These are phyloP conservation scores for Persicaria tinctoria DNA, from an alignment of 148 eudicot genomes.

Conservation along the genomic window DNA sequence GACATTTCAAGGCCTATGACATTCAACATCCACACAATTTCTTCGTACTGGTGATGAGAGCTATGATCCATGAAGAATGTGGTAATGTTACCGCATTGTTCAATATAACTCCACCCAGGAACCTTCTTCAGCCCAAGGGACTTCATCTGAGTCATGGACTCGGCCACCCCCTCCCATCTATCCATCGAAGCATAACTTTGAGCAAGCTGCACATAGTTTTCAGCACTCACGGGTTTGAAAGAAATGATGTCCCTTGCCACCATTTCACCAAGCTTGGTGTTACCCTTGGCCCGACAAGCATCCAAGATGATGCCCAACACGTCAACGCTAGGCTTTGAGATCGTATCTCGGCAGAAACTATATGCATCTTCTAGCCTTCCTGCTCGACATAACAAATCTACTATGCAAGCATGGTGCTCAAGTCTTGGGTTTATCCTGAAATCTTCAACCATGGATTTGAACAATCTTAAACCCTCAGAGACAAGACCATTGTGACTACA, in stretches of 20 bases:
- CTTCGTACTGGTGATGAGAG: constrained; percentile 59
- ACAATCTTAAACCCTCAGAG: constrained; percentile 51
- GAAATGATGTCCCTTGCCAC: constrained; percentile 45
- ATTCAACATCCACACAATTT: constrained; percentile 36
- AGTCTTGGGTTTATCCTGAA: constrained; percentile 47
- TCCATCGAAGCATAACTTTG: constrained; percentile 66
- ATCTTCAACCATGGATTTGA: constrained; percentile 53
- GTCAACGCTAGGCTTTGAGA: constrained; percentile 45
- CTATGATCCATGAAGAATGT: constrained; percentile 60
- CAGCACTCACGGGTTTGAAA: constrained; percentile 50
- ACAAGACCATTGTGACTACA: constrained; percentile 85
- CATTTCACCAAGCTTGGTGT: constrained; percentile 42
- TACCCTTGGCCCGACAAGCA: constrained; percentile 62
- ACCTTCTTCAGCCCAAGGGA: constrained; percentile 67
- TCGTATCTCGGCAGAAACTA: constrained; percentile 42
- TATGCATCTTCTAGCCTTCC: constrained; percentile 72
- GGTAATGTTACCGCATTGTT: constrained; percentile 52
- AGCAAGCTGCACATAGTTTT: constrained; percentile 69
- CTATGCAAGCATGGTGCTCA: constrained; percentile 74
- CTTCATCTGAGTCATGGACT: constrained; percentile 74
- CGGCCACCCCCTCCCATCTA: constrained; percentile 72
- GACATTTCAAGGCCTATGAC: constrained; percentile 40
- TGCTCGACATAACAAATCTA: constrained; percentile 86
- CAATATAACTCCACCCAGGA: constrained; percentile 85
- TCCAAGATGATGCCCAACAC: constrained; percentile 80